A percentile compares a stretch with the other conserved stretches of the same genome.
Evolutionary conservation across 208 protist species (phyloP).

Genomic region (Acanthamoeba lenticulata): DNA sequence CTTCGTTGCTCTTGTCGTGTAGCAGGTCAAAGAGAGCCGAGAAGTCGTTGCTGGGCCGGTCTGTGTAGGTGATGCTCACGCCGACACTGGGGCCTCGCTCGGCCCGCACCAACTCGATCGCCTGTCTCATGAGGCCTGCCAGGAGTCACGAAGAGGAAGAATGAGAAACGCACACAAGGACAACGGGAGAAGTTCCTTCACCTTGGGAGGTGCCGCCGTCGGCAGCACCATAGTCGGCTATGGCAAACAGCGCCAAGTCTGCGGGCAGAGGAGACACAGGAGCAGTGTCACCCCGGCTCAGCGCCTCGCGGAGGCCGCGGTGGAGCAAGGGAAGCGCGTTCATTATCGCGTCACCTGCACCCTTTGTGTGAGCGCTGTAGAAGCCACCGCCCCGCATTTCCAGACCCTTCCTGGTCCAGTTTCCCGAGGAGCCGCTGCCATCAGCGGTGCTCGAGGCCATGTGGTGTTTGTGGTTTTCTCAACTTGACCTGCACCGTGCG

Average conservation of each 20-base stretch:
- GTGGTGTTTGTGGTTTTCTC: no score
- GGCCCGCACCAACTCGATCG: neutral
- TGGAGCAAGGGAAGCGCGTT: neutral
- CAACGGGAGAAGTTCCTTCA: no score
- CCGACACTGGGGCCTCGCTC: neutral
- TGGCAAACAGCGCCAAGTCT: neutral
- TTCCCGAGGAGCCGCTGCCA: no score
- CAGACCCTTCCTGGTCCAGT: neutral
- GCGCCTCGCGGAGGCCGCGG: neutral
- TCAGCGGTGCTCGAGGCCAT: no score
- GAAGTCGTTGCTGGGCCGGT: constrained; percentile 39
- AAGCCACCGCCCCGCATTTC: constrained; percentile 16
- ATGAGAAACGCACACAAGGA: no score
- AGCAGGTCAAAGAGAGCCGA: neutral
- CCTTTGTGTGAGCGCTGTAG: constrained; percentile 31
- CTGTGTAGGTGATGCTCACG: constrained; percentile 37
- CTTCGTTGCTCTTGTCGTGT: neutral
- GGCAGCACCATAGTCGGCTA: constrained; percentile 2
- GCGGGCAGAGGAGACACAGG: neutral
- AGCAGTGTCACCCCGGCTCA: neutral
- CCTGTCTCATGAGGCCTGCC: neutral
- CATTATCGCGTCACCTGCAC: neutral
- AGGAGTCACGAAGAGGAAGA: neutral
- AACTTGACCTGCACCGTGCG: no score
- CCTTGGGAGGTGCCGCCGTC: constrained; percentile 23